A percentile compares a stretch with the other conserved stretches of the same genome.
Conservation (phyloP, 2,329 filamentous ascomycete genomes). For the Arthrobotrys musiformis region DNA sequence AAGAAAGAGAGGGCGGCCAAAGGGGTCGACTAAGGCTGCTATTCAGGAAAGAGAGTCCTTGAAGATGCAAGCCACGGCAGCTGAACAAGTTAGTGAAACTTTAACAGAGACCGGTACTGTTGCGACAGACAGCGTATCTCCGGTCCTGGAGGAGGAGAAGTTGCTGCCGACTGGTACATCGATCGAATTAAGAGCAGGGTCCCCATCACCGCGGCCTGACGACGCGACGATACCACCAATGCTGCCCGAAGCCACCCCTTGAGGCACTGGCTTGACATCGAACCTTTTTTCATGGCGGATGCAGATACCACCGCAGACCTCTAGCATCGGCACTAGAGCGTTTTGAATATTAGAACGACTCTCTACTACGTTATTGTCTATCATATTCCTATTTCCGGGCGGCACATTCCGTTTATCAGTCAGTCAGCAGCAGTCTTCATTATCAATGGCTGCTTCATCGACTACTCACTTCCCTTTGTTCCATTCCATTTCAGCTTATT, state of each 20-base stretch:
- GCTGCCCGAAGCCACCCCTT: constrained; percentile 22
- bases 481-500: constrained; percentile 7
- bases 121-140: constrained; percentile 49
- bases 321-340: neutral
- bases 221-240: neutral
- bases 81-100: constrained; percentile 52
- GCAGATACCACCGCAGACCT: neutral
- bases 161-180: constrained; percentile 45
- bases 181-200: constrained; percentile 46
- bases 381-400: constrained; percentile 6
- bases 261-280: neutral
- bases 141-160: constrained; percentile 47
- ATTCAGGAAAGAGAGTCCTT: constrained; percentile 54
- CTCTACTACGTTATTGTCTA: neutral
- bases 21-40: constrained; percentile 53
- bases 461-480: neutral
- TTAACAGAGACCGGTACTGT: constrained; percentile 44
- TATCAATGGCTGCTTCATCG: constrained; percentile 1
- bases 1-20: constrained; percentile 47
- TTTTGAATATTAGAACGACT: constrained; percentile 4
- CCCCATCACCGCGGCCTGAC: constrained; percentile 44
- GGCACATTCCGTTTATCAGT: constrained; percentile 1
- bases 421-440: neutral
- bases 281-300: neutral
- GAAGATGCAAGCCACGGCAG: constrained; percentile 53